Evolutionary conservation across 2,329 filamentous ascomycete species (phyloP).

Genomic region (Sphaceloma murrayae): DNA sequence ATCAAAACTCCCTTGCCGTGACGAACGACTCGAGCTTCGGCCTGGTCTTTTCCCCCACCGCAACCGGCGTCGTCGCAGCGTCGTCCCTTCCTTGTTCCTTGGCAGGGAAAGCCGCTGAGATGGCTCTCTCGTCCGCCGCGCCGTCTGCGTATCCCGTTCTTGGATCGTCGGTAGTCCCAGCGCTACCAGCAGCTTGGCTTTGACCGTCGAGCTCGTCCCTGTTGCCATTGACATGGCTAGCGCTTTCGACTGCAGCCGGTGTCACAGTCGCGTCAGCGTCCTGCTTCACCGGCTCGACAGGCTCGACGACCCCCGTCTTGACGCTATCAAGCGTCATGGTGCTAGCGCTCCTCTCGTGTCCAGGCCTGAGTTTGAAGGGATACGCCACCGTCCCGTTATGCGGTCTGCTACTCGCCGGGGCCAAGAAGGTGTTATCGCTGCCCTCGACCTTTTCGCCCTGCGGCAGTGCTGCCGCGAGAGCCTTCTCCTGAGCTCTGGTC

Average conservation of each 20-base stretch:
- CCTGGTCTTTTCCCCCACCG: slow-evolving; percentile 24
- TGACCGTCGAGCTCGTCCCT: no score
- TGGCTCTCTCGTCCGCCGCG: slow-evolving; percentile 21
- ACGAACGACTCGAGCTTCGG: slow-evolving; percentile 47
- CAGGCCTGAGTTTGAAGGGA: slow-evolving; percentile 57
- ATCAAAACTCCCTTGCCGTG: slow-evolving; percentile 40
- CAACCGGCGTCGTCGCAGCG: slow-evolving; percentile 3
- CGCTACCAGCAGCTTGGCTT: no score
- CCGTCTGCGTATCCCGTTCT: no score
- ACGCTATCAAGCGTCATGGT: slow-evolving; percentile 53
- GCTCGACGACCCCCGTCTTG: slow-evolving; percentile 21
- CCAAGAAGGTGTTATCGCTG: slow-evolving; percentile 38
- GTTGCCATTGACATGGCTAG: background rate
- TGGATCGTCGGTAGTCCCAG: no score
- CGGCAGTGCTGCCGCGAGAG: slow-evolving; percentile 17
- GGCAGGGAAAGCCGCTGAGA: background rate
- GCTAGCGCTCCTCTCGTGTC: slow-evolving; percentile 54
- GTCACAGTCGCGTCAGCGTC: slow-evolving; percentile 16
- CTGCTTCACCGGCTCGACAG: slow-evolving; percentile 18
- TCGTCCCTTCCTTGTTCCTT: slow-evolving; percentile 1
- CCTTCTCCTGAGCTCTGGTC: slow-evolving; percentile 25
- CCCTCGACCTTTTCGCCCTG: slow-evolving; percentile 22
- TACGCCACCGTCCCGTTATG: slow-evolving; percentile 60
- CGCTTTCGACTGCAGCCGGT: background rate
- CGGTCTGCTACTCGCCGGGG: slow-evolving; percentile 51